Conservation (phyloP, 2,329 filamentous ascomycete species). For the Curvularia sp. region DNA sequence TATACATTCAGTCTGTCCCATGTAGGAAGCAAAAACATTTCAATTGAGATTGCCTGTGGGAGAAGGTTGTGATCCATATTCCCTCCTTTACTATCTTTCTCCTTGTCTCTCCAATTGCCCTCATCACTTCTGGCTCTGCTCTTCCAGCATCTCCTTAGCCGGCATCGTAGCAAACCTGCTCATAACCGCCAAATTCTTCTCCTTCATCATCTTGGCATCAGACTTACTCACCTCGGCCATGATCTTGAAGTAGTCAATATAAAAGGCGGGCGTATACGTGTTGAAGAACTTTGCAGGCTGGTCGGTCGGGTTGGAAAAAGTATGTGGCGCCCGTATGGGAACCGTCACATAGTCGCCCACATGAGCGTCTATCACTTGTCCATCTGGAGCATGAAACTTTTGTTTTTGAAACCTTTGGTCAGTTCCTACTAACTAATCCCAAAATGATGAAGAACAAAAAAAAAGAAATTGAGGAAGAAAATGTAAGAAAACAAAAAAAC, state of each 20-base stretch:
- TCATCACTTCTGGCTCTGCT: slow-evolving; percentile 22
- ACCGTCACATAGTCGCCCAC: slow-evolving; percentile 64
- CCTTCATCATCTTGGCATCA: slow-evolving; percentile 56
- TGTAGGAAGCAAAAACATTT: no score
- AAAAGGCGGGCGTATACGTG: slow-evolving; percentile 64
- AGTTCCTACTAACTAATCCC: not conserved
- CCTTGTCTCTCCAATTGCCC: not conserved
- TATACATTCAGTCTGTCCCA: no score
- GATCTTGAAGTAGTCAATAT: slow-evolving; percentile 65
- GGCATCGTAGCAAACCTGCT: slow-evolving; percentile 59
- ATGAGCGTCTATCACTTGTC: slow-evolving; percentile 56
- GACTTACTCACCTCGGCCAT: slow-evolving; percentile 55
- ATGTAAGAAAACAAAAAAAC: no score
- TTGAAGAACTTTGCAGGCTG: slow-evolving; percentile 64
- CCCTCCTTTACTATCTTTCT: no score
- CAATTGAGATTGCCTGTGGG: no score
- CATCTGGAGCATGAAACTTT: slow-evolving; percentile 58
- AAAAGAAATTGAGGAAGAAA: not conserved
- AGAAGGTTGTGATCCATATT: no score
- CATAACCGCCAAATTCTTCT: slow-evolving; percentile 60
- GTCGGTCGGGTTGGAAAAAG: slow-evolving; percentile 63
- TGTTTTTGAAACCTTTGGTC: not conserved
- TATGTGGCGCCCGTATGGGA: slow-evolving; percentile 62
- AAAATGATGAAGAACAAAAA: no score
- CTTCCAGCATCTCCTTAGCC: slow-evolving; percentile 49